Evolutionary conservation across 768 basidiomycete genomes (phyloP).

Genomic region (Leccinum arenicola): DNA sequence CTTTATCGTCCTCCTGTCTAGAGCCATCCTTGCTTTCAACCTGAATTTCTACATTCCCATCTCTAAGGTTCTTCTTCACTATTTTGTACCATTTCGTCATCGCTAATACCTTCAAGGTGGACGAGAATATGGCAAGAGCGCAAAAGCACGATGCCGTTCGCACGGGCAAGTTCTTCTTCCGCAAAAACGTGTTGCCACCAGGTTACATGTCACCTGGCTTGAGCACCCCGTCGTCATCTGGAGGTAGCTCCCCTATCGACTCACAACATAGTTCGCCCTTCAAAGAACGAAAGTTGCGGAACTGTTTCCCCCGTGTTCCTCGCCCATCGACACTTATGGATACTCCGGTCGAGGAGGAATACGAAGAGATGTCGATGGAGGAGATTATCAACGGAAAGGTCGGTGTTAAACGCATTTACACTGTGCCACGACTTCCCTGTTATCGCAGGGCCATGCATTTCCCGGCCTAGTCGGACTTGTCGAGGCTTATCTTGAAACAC

Average conservation of each 20-base stretch:
- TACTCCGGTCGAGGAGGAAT: conserved; percentile 71
- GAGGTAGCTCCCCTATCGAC: conserved; percentile 35
- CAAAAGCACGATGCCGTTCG: conserved; percentile 78
- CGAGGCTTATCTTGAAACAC: conserved; percentile 78
- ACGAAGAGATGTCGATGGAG: conserved; percentile 87
- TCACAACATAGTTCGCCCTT: conserved; percentile 31
- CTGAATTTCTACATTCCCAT: conserved; percentile 97
- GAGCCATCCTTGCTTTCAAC: conserved; percentile 88
- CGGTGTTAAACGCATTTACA: conserved; percentile 14
- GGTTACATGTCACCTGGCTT: conserved; percentile 37
- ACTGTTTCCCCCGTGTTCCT: conserved; percentile 61
- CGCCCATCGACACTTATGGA: conserved; percentile 51
- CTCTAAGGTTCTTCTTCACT: conserved; percentile 63
- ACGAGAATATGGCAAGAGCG: conserved; percentile 93
- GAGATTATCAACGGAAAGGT: conserved; percentile 97
- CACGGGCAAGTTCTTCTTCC: conserved; percentile 83
- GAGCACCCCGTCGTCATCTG: conserved; percentile 47
- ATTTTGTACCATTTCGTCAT: not conserved
- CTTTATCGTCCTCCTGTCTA: conserved; percentile 90
- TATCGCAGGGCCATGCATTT: conserved; percentile 55
- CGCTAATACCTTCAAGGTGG: conserved; percentile 57
- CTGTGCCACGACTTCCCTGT: not conserved
- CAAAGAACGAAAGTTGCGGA: conserved; percentile 67
- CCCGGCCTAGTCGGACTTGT: conserved; percentile 82
- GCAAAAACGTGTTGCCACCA: conserved; percentile 75